Evolutionary conservation across 441 rosid genomes (phyloP), one percentile per base, ranked within the genome.

Genomic region (Erysimum cheiri): DNA sequence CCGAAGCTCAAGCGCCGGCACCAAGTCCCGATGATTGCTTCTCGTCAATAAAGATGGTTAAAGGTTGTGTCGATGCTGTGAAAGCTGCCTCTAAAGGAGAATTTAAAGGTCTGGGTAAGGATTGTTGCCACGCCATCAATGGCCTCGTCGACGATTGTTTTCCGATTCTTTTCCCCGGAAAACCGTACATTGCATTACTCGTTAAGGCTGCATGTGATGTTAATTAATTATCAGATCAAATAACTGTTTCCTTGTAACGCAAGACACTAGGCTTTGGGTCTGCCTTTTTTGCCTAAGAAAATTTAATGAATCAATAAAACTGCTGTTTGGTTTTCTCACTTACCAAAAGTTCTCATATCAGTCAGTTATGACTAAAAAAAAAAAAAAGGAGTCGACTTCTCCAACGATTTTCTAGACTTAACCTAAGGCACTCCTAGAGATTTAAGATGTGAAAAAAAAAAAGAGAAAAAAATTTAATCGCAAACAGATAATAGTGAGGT

Each of bases 21-120:
- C 64, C 64, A 59, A 69, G 73, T 60, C 56, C 39, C 5, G 31
- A n/a, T 28, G 49, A 11, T 2, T 70, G 74, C 40, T 59, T 8
- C 0, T 10, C 60, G 6, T 24, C 74, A 8, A 8, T 70, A 48
- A 60, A 11, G 24, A 13, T 3, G 6, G 43, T 59, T 4, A 8
- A 37, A 39, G 74, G 74, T 37, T 70, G 74, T 60, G 2, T 39
- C 6, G 74, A 70, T 8, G 74, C 67, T 4, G 14, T 70, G 6
- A 39, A 70, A 37, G 32, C 19, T 26, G 60, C 8, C 14, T 0
- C 2, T 0, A 29, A 39, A 48, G 67, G 35, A 36, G 8, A 60
- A 4, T 17, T 15, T 40, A 28, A 31, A 15, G 50, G 43, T 15
- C 29, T 70, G 32, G 40, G 60, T 36, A 48, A 50, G 41, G 50